Conservation (phyloP, 768 basidiomycete genomes). For the Amyloporia xantha region DNA sequence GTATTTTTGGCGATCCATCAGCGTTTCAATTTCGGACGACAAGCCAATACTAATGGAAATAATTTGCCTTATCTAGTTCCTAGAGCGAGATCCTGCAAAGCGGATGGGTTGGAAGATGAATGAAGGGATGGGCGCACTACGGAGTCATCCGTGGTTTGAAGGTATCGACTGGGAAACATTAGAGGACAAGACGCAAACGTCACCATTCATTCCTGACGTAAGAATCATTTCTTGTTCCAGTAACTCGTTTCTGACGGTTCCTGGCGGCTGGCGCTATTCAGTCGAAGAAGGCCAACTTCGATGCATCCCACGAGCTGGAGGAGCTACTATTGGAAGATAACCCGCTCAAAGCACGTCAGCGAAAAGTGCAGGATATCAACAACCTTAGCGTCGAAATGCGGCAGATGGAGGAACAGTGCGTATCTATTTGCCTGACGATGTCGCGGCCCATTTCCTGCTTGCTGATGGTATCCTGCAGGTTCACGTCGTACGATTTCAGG, state of each 20-base stretch:
- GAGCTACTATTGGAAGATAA: conserved; percentile 95
- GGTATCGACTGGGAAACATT: conserved; percentile 86
- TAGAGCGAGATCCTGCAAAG: conserved; percentile 78
- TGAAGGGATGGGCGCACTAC: conserved; percentile 76
- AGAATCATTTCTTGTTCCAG: conserved; percentile 20
- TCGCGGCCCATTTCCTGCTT: conserved; percentile 8
- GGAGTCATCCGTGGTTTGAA: conserved; percentile 80
- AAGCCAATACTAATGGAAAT: no score
- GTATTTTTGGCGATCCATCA: no score
- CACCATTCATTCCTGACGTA: conserved; percentile 90
- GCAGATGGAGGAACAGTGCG: conserved; percentile 97
- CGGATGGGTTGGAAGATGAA: conserved; percentile 79
- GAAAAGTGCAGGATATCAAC: conserved; percentile 80
- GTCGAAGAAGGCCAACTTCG: conserved; percentile 99
- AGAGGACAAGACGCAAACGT: conserved; percentile 62
- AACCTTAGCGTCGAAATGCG: conserved; percentile 87
- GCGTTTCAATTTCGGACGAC: no score
- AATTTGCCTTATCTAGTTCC: conserved; percentile 43
- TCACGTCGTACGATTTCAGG: conserved; percentile 88
- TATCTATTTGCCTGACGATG: conserved; percentile 6
- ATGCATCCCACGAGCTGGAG: conserved; percentile 96
- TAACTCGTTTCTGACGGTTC: conserved; percentile 5
- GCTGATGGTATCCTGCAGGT: conserved; percentile 50
- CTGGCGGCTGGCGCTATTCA: conserved; percentile 26
- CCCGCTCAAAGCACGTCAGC: conserved; percentile 88